Base-by-base conservation (phyloP, 257 asterid genomes). In the Datura wrightii region DNA sequence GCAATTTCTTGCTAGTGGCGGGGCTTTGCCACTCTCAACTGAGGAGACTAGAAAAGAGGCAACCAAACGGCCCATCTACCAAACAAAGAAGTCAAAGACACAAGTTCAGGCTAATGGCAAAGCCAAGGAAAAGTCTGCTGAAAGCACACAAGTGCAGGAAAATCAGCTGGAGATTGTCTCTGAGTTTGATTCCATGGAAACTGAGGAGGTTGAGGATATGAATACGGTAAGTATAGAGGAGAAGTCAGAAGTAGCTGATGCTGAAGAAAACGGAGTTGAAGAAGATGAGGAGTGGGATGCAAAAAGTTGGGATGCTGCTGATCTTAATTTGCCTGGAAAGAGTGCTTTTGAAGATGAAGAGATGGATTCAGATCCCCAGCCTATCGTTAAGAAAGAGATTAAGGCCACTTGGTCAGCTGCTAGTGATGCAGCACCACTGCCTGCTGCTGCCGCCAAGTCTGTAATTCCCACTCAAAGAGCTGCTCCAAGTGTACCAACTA, bases 231-330 rank as follows among this genome's bases (percentile, higher is more conserved):
- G 86, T 86, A 86, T 74, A 39, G 89, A 89, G 87, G 89, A 89
- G 87, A 87, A 88, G 69, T 83, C 69, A 79, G 93, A 86, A 70
- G 86, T 42, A 86, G 84, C 88, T 85, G 87, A 69, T 87, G 89
- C 82, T 83, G 93, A 87, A 83, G 97, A 91, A 87, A 92, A 89
- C 86, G 96, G 89, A 88, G 82, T 84, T 84, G 90, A 91, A 66
- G 94, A 90, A 9, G 95, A 93, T 56, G 97, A 91, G 72, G 98
- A 93, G 67, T 96, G 99, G 99, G 99, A 96, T 93, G 97, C 95
- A 58, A 96, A 93, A 91, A 94, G 98, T 87, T 96, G 99, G 99
- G 98, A 96, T 86, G 91, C 90, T 37, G 97, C 95, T 80, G 97
- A 96, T 90, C 87, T 96, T 79, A 94, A 92, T 87, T 89, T 96